Evolutionary conservation across 352 stramenopile species (phyloP), one percentile per base, ranked within the genome.

Genomic region (Globisporangium carolinianum): DNA sequence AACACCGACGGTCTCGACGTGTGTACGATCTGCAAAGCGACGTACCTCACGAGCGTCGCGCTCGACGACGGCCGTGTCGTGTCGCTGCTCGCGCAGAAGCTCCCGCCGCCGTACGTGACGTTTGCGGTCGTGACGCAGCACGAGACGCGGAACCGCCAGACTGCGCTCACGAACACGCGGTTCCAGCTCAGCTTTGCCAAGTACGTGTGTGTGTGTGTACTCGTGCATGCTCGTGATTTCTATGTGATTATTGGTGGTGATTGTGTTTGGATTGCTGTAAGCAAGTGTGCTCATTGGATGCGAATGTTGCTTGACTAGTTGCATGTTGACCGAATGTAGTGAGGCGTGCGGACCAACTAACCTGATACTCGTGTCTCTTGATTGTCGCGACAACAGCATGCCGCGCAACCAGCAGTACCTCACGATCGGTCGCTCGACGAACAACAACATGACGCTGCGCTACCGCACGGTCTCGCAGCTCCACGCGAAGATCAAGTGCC

Each of bases 151-250:
- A 91, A 86, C 64, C 79, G 80, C 11, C 88, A 83, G 11, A 91
- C 83, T 0, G 77, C 79, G 35, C 75, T 97, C 6, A 96, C 91
- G 12, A 96, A 95, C 66, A 97, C 89, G 49, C 86, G 89, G 18
- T 97, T 96, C 71, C 89, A 96, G 63, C 75, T 97, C 45, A 95
- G 83, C 62, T 97, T 97, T 66, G 83, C 84, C 52, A 95, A 88
- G 83, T 94, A 72, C 9, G 78, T 32, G 24, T 32, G 24, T 24
- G 18, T 24, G 18, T 32, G 24, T 32, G 24, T 32, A 32, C 24
- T 32, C 24, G 24, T 32, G 24, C 3, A 32, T 32, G 24, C 24
- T 32, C 24, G 24, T 32, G 24, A 32, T 32, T 86, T 18, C 12
- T 12, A 11, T 4, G 4, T 55, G 38, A 42, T 46, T 10, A 10